Percentiles rank a stretch among this genome's conserved stretches.
Conservation (phyloP, 805 yeast genomes). For the Saccharomycopsis synnaedendra region DNA sequence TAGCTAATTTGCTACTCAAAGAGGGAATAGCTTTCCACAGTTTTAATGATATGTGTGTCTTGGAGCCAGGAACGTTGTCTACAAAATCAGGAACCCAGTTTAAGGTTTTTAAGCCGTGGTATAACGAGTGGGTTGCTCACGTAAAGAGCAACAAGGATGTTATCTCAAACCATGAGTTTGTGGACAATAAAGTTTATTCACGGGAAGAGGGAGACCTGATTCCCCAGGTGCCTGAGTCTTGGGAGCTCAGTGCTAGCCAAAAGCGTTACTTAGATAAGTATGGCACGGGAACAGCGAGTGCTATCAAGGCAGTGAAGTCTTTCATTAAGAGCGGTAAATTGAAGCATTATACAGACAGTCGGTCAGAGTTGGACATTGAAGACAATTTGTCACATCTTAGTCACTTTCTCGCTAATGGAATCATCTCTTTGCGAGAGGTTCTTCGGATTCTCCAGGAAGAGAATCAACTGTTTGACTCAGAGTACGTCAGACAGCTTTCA, state of each 20-base stretch:
- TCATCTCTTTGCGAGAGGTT: conserved; percentile 31
- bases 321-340: not conserved
- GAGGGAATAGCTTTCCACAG: conserved; percentile 21
- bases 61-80: conserved; percentile 28
- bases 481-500: conserved; percentile 42
- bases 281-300: conserved; percentile 27
- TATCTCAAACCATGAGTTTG: not conserved
- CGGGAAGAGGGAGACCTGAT: not conserved
- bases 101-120: conserved; percentile 36
- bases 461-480: conserved; percentile 23
- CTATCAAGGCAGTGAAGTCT: conserved; percentile 13
- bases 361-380: not conserved
- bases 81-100: conserved; percentile 27
- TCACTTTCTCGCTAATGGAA: conserved; percentile 35
- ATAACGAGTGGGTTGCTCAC: conserved; percentile 26
- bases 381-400: conserved; percentile 29
- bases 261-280: conserved; percentile 19
- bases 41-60: conserved; percentile 30
- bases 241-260: not conserved
- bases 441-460: conserved; percentile 24
- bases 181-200: not conserved
- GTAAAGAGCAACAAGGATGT: conserved; percentile 18
- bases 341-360: conserved; percentile 13
- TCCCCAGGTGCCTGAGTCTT: conserved; percentile 2
- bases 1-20: conserved; percentile 16